Percentiles rank a stretch among this genome's conserved stretches.
Conservation (phyloP, 2,329 filamentous ascomycete species). For the Colletotrichum sp. region DNA sequence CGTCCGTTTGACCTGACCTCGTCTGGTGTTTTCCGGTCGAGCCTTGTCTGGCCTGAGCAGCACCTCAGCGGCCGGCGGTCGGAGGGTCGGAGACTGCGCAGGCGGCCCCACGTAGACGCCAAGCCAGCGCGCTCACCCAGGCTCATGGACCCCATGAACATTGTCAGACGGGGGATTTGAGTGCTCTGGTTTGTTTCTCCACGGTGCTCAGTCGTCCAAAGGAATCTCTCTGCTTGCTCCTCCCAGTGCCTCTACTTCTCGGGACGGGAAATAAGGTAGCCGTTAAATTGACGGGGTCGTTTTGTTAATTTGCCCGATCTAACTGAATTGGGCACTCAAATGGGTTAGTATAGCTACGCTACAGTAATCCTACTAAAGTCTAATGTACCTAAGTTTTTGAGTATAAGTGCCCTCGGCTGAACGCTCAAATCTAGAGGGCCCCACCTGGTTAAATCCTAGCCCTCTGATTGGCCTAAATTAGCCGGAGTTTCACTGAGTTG, state of each 20-base stretch:
- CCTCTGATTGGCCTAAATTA: too few relatives aligned
- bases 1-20: neutral
- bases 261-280: constrained; percentile 5
- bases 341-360: too few relatives aligned
- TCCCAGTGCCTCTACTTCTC: neutral
- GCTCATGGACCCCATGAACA: neutral
- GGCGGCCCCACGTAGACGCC: constrained; percentile 5
- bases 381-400: too few relatives aligned
- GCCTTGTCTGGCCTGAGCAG: neutral
- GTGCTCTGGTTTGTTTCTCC: neutral
- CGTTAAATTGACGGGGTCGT: too few relatives aligned
- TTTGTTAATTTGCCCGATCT: too few relatives aligned
- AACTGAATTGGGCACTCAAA: too few relatives aligned
- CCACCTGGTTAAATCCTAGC: too few relatives aligned
- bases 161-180: neutral
- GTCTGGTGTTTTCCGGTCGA: neutral
- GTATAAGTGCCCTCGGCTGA: too few relatives aligned
- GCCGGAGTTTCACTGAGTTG: too few relatives aligned
- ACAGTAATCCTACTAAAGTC: too few relatives aligned
- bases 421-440: too few relatives aligned
- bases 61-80: neutral
- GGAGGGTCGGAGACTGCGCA: neutral
- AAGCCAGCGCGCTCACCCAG: neutral
- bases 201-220: neutral
- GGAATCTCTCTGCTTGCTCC: neutral